A percentile compares a stretch with the other conserved stretches of the same genome.
These are phyloP conservation scores for Neonectria faginata DNA, from an alignment of 2,329 filamentous ascomycete species.

Conservation along the genomic window DNA sequence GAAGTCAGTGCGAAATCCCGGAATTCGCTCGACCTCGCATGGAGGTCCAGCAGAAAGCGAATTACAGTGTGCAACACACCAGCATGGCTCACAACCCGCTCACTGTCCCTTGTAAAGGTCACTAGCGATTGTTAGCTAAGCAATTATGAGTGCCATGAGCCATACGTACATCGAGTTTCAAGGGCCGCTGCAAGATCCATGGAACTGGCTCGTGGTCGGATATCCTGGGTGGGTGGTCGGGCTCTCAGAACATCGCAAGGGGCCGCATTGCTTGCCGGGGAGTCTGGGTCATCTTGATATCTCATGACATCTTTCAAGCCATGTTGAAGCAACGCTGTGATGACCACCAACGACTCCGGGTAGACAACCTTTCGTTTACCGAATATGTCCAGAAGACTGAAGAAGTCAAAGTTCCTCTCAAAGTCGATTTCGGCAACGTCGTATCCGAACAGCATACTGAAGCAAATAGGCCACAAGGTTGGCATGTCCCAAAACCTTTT, in stretches of 20 bases:
- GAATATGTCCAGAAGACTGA: conserved; percentile 80
- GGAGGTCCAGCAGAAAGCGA: conserved; percentile 82
- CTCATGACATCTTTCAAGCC: conserved; percentile 79
- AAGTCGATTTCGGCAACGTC: conserved; percentile 82
- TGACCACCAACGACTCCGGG: conserved; percentile 81
- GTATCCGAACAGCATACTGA: conserved; percentile 87
- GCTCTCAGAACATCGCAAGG: conserved; percentile 28
- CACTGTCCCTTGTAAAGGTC: conserved; percentile 53
- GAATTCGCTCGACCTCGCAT: conserved; percentile 80
- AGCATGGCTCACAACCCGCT: conserved; percentile 64
- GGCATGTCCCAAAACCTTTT: conserved; percentile 91
- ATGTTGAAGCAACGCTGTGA: conserved; percentile 88
- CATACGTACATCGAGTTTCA: conserved; percentile 63
- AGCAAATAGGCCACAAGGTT: conserved; percentile 86
- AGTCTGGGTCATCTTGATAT: conserved; percentile 70
- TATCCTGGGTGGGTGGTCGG: conserved; percentile 31
- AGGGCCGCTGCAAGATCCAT: conserved; percentile 75
- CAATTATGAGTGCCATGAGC: not conserved
- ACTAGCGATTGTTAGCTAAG: conserved; percentile 37
- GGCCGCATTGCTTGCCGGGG: conserved; percentile 53
- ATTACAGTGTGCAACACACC: conserved; percentile 80
- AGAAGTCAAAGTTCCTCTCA: conserved; percentile 78
- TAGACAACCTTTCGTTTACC: conserved; percentile 75
- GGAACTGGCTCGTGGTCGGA: conserved; percentile 64
- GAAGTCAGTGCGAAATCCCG: conserved; percentile 84